These are phyloP conservation scores for Trametes polyzona DNA, from an alignment of 1,284 basidiomycete species.

Conservation along the genomic window DNA sequence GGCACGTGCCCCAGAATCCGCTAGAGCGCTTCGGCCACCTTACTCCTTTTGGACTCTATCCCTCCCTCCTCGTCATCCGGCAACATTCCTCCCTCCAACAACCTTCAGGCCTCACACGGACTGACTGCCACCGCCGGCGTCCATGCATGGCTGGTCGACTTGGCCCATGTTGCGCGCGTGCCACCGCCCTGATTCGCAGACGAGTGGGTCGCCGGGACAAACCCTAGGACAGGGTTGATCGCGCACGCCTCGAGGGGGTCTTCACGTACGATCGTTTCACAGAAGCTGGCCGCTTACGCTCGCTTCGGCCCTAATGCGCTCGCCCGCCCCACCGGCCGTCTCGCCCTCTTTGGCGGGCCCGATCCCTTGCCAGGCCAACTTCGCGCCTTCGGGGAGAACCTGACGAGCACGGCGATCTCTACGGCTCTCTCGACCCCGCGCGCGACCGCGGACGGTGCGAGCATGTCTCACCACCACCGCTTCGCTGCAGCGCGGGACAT, in stretches of 20 bases:
- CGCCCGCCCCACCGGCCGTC: constrained; percentile 4
- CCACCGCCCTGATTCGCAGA: not conserved
- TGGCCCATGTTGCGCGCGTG: not conserved
- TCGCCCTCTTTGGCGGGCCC: not conserved
- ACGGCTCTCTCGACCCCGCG: not conserved
- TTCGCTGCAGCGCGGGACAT: not conserved
- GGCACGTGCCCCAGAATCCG: constrained; percentile 15
- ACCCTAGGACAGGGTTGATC: not conserved
- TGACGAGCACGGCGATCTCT: not conserved
- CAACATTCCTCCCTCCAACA: not conserved
- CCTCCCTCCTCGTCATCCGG: not conserved
- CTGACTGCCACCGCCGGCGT: not conserved
- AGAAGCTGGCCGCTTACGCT: constrained; percentile 11
- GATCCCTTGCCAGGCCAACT: not conserved
- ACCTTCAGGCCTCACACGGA: not conserved
- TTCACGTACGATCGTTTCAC: constrained; percentile 9
- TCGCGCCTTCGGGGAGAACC: not conserved
- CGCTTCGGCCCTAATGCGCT: constrained; percentile 9
- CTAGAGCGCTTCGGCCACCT: not conserved
- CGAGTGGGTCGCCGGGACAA: not conserved
- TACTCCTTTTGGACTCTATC: not conserved
- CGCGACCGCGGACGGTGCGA: not conserved
- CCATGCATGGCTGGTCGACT: not conserved
- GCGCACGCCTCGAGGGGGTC: not conserved
- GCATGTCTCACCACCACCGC: not conserved